These are phyloP conservation scores for Inga oerstediana DNA, from an alignment of 306 rosid genomes.

Conservation along the genomic window DNA sequence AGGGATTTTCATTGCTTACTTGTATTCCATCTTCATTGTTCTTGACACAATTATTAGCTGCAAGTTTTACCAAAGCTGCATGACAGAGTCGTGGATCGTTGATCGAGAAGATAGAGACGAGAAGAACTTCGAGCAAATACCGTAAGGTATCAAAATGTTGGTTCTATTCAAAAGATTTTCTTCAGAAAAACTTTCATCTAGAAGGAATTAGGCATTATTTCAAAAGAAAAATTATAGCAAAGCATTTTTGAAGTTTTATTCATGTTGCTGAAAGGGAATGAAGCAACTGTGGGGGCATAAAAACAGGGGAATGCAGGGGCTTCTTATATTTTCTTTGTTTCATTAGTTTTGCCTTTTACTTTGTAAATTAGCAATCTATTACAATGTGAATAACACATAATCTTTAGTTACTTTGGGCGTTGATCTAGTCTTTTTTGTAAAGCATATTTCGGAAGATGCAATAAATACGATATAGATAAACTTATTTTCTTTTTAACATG, in stretches of 20 bases:
- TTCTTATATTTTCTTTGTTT: constrained; percentile 23
- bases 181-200: neutral
- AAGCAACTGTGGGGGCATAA: constrained; percentile 36
- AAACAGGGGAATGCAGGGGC: constrained; percentile 15
- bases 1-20: constrained; percentile 70
- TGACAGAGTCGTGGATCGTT: constrained; percentile 27
- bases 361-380: constrained; percentile 43
- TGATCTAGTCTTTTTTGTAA: neutral
- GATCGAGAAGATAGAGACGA: constrained; percentile 41
- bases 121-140: constrained; percentile 46
- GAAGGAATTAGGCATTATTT: constrained; percentile 9
- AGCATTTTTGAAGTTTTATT: constrained; percentile 38
- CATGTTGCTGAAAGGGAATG: constrained; percentile 37
- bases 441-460: neutral
- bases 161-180: constrained; percentile 20
- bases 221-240: constrained; percentile 11
- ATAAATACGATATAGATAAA: neutral
- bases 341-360: constrained; percentile 18
- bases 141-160: constrained; percentile 25
- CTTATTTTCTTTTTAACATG: neutral
- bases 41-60: constrained; percentile 74
- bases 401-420: neutral
- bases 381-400: constrained; percentile 42
- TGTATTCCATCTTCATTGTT: constrained; percentile 73
- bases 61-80: constrained; percentile 69